A percentile compares a stretch with the other conserved stretches of the same genome.
These are phyloP conservation scores for Pterocarpus santalinus DNA, from an alignment of 306 rosid genomes.

Conservation along the genomic window DNA sequence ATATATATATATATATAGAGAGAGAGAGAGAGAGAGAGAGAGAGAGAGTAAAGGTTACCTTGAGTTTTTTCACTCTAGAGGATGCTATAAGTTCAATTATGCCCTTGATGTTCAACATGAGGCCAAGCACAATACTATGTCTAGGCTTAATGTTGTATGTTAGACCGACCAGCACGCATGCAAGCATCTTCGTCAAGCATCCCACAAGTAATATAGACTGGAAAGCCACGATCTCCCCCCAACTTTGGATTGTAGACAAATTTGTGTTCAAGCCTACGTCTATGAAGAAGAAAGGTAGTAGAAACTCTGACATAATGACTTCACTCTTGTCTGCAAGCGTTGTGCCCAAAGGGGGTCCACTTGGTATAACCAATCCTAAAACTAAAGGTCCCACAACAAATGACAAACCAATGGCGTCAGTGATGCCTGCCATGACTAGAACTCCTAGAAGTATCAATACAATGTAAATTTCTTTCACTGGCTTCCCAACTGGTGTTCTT, in stretches of 20 bases:
- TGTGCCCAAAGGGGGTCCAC: constrained; percentile 53
- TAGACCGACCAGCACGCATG: constrained; percentile 38
- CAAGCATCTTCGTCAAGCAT: constrained; percentile 41
- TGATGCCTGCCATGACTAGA: not conserved
- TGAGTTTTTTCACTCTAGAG: not conserved
- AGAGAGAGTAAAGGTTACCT: constrained; percentile 32
- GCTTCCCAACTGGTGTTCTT: constrained; percentile 41
- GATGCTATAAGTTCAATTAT: constrained; percentile 46
- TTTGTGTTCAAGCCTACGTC: constrained; percentile 32
- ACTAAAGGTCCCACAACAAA: constrained; percentile 37
- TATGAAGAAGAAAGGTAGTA: constrained; percentile 48
- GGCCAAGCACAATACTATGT: constrained; percentile 51
- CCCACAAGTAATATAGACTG: constrained; percentile 18
- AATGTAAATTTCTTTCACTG: constrained; percentile 44
- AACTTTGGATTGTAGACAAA: not conserved
- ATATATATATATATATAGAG: too few relatives aligned
- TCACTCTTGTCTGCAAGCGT: constrained; percentile 41
- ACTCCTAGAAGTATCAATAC: constrained; percentile 27
- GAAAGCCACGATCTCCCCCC: not conserved
- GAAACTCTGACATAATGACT: not conserved
- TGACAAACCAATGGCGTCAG: not conserved
- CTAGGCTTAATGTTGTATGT: constrained; percentile 47
- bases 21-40: too few relatives aligned
- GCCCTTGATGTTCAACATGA: constrained; percentile 61
- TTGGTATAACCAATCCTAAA: constrained; percentile 42